Evolutionary conservation across 257 asterid genomes (phyloP).

Genomic region (Jacaranda copaia): DNA sequence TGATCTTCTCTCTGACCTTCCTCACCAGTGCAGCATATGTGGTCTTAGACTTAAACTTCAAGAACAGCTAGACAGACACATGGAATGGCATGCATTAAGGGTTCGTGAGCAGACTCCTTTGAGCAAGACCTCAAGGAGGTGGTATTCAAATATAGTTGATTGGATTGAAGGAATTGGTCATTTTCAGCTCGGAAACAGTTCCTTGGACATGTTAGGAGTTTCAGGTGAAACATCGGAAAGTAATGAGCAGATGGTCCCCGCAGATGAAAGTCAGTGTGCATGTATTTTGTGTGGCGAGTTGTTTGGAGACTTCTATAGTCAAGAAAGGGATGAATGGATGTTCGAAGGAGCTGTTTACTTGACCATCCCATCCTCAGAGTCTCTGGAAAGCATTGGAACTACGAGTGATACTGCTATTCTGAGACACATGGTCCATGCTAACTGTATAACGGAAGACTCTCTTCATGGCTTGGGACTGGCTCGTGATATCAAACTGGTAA

Average conservation of each 20-base stretch:
- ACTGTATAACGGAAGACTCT: conserved; percentile 62
- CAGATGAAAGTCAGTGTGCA: conserved; percentile 84
- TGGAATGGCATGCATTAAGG: conserved; percentile 78
- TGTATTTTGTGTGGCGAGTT: conserved; percentile 86
- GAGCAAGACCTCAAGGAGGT: conserved; percentile 57
- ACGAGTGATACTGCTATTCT: conserved; percentile 37
- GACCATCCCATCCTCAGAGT: conserved; percentile 41
- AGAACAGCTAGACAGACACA: conserved; percentile 73
- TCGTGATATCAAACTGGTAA: conserved; percentile 59
- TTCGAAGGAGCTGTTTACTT: conserved; percentile 79
- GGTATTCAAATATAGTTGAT: conserved; percentile 63
- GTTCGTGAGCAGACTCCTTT: conserved; percentile 45
- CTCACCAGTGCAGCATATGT: conserved; percentile 68
- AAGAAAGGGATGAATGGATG: conserved; percentile 77
- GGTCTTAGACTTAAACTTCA: conserved; percentile 65
- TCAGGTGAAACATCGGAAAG: conserved; percentile 46
- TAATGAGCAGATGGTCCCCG: conserved; percentile 70
- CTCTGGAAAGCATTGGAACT: conserved; percentile 38
- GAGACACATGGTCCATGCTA: conserved; percentile 72
- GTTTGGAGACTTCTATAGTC: conserved; percentile 75
- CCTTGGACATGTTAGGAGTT: conserved; percentile 45
- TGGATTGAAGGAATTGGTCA: conserved; percentile 60
- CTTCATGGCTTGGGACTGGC: conserved; percentile 48
- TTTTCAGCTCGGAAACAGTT: conserved; percentile 37
- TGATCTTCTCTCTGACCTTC: conserved; percentile 69